Evolutionary conservation across 2,329 filamentous ascomycete genomes (phyloP).

Genomic region (Paraconiothyrium brasiliense): DNA sequence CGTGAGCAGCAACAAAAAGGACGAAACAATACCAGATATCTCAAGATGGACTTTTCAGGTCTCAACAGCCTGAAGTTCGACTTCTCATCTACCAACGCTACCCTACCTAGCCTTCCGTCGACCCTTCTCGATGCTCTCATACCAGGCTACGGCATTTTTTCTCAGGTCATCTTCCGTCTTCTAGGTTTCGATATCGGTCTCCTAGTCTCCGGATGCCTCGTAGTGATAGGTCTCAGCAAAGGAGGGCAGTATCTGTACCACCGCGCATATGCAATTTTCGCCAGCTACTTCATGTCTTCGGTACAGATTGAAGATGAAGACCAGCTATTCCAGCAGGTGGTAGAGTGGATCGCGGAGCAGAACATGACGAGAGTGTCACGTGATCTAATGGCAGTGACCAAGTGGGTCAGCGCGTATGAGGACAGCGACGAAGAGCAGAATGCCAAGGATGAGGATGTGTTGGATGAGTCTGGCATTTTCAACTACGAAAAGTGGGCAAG

Average conservation of each 20-base stretch:
- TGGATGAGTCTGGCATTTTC: constrained; percentile 56
- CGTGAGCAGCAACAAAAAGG: not conserved
- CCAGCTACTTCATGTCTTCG: constrained; percentile 51
- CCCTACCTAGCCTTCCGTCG: constrained; percentile 51
- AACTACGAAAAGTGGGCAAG: constrained; percentile 61
- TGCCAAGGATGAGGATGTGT: constrained; percentile 46
- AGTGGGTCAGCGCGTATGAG: constrained; percentile 45
- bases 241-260: constrained; percentile 31
- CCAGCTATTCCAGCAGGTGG: constrained; percentile 54
- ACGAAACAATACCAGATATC: not conserved
- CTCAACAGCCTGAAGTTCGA: constrained; percentile 30
- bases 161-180: constrained; percentile 52
- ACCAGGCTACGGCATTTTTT: constrained; percentile 60
- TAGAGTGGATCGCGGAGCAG: constrained; percentile 56
- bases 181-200: constrained; percentile 61
- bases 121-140: constrained; percentile 61
- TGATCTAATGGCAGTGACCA: constrained; percentile 53
- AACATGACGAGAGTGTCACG: constrained; percentile 49
- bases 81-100: constrained; percentile 26
- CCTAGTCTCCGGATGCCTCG: constrained; percentile 54
- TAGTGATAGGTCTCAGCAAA: constrained; percentile 54
- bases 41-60: constrained; percentile 34
- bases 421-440: constrained; percentile 45
- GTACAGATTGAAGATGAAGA: constrained; percentile 58
- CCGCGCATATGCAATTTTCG: constrained; percentile 42